Base-by-base conservation (phyloP, 1,284 basidiomycete genomes). In the Microbotryum intermedium region DNA sequence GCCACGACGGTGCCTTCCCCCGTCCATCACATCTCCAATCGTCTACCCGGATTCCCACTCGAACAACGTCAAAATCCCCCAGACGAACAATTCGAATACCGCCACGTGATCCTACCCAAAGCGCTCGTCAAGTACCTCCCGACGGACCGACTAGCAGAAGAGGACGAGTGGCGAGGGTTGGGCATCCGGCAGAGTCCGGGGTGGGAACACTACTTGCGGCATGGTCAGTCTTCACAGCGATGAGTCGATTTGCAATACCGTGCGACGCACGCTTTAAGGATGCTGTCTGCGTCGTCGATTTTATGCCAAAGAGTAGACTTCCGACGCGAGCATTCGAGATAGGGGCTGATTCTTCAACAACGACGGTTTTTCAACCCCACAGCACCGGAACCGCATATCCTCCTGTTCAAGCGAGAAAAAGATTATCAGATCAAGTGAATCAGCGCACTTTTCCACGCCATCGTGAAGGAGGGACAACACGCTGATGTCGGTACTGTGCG, bases 81-180 rank as follows among this genome's bases (percentile, higher is more conserved):
- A 29, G 57, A 63, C 45, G 60, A 54, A 29, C 29, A 39, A 29
- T 59, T 48, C 50, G 57, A 57, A 34, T 52, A 54, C 53, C 64
- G 67, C 2, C 69, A 70, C 55, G 69, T 70, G 29, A 69, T 70
- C 48, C 39, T 70, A 11, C 69, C 69, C 5, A 70, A 70, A 53
- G 61, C 60, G n/a, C 66, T 70, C 55, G 69, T 64, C 62, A 65
- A 69, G 57, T 66, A 66, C 59, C 62, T 70, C 46, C 66, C 67
- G 20, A 57, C 50, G 23, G 61, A 66, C 34, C 56, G 69, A 34
- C 51, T 64, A 11, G 59, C 64, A n/a, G 61, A 58, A 20, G 66
- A 67, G 46, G 58, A 65, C 43, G 66, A 67, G 39, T 67, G 66
- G 66, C 56, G 66, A 28, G 57, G 62, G 25, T 55, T 70, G n/a